phyloP scores from a whole-genome alignment of 2,329 filamentous ascomycete genomes.

The Alternaria ventricosa region DNA sequence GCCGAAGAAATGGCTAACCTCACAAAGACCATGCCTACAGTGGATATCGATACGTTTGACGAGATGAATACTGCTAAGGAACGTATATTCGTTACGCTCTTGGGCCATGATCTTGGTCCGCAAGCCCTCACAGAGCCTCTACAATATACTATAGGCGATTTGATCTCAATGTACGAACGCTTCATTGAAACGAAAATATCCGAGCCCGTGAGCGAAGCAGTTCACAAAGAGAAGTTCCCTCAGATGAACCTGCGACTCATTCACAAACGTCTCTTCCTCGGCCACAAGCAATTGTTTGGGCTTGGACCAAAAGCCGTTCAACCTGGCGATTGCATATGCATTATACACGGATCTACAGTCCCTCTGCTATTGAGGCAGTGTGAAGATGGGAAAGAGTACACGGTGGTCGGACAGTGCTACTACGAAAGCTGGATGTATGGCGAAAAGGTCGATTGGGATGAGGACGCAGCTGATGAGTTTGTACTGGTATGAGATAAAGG shows the following conservation, averaged over 20 bases:
- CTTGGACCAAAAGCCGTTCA: background rate
- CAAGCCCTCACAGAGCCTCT: background rate
- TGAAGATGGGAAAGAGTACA: background rate
- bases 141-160: background rate
- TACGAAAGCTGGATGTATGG: slow-evolving; percentile 8
- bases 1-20: background rate
- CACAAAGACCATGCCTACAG: background rate
- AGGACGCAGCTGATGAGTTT: slow-evolving; percentile 8
- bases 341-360: slow-evolving; percentile 1
- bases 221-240: background rate
- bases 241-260: background rate
- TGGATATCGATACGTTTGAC: background rate
- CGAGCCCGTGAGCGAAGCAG: background rate
- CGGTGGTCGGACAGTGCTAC: background rate
- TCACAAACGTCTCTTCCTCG: background rate
- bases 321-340: slow-evolving; percentile 2
- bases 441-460: slow-evolving; percentile 7
- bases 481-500: background rate
- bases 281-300: background rate
- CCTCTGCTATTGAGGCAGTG: slow-evolving; percentile 3
- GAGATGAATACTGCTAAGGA: background rate
- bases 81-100: background rate
- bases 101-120: background rate
- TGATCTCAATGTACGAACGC: background rate
- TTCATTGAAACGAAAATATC: background rate